These are phyloP conservation scores for Lachancea lanzarotensis DNA, from an alignment of 805 yeast genomes.

Conservation along the genomic window DNA sequence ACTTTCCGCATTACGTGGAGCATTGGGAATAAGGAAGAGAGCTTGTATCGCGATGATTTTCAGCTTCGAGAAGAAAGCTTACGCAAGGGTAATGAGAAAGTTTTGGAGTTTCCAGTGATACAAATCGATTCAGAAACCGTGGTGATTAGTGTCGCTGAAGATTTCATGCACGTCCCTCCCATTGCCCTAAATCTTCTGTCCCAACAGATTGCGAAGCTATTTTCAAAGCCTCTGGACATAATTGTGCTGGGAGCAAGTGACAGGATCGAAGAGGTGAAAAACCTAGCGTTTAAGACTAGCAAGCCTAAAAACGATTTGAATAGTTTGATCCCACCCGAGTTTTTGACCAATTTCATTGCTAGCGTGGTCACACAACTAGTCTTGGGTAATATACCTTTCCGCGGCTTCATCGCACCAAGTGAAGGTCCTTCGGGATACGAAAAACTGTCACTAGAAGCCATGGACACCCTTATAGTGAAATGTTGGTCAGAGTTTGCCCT, in stretches of 20 bases:
- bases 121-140: constrained; percentile 10
- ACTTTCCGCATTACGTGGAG: constrained; percentile 2
- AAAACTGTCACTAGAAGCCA: constrained; percentile 34
- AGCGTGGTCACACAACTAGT: constrained; percentile 32
- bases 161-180: constrained; percentile 31
- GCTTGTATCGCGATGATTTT: constrained; percentile 6
- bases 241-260: constrained; percentile 26
- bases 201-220: constrained; percentile 15
- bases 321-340: constrained; percentile 51
- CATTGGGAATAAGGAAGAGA: constrained; percentile 1
- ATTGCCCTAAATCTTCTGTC: constrained; percentile 31
- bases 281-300: constrained; percentile 9
- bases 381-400: constrained; percentile 10
- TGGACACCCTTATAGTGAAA: constrained; percentile 25
- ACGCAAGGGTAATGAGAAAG: background rate
- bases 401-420: constrained; percentile 35
- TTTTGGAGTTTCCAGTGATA: constrained; percentile 3
- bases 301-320: constrained; percentile 20
- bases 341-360: constrained; percentile 52
- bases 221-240: constrained; percentile 10
- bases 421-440: constrained; percentile 62
- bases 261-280: constrained; percentile 21
- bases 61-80: constrained; percentile 3
- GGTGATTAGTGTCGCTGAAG: constrained; percentile 25
- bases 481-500: constrained; percentile 11